Percentiles rank a stretch among this genome's conserved stretches.
Evolutionary conservation across 2,329 filamentous ascomycete genomes (phyloP).

Genomic region (Falciphora oryzae): DNA sequence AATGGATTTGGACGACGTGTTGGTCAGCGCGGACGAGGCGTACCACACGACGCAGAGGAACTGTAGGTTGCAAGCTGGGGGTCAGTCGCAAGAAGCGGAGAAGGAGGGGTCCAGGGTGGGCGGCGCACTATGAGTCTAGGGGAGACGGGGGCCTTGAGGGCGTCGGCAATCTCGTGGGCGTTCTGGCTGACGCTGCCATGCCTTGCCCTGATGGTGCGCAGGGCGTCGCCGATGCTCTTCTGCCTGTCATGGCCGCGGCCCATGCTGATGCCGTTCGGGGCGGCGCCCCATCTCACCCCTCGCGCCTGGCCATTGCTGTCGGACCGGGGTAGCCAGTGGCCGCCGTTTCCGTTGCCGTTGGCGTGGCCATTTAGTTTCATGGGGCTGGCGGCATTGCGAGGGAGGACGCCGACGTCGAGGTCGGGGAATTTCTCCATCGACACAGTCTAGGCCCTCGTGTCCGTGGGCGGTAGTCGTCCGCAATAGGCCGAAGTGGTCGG

Average conservation of each 20-base stretch:
- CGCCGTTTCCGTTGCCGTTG: constrained; percentile 18
- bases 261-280: constrained; percentile 12
- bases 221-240: constrained; percentile 86
- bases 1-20: constrained; percentile 97
- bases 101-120: not conserved
- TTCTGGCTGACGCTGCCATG: constrained; percentile 87
- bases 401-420: constrained; percentile 31
- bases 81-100: not conserved
- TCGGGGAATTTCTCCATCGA: constrained; percentile 55
- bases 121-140: constrained; percentile 73
- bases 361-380: constrained; percentile 24
- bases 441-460: not conserved
- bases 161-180: constrained; percentile 87
- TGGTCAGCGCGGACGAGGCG: constrained; percentile 88
- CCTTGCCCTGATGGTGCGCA: constrained; percentile 72
- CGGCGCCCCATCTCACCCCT: constrained; percentile 23
- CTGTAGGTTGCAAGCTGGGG: constrained; percentile 37
- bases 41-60: constrained; percentile 88
- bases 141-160: constrained; percentile 83
- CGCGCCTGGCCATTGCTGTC: constrained; percentile 32
- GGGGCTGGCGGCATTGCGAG: constrained; percentile 15
- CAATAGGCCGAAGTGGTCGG: not conserved
- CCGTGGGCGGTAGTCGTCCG: not conserved
- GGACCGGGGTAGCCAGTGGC: constrained; percentile 55
- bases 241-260: constrained; percentile 57